Conservation (phyloP, 441 rosid genomes). For the Hypseocharis bilobata region DNA sequence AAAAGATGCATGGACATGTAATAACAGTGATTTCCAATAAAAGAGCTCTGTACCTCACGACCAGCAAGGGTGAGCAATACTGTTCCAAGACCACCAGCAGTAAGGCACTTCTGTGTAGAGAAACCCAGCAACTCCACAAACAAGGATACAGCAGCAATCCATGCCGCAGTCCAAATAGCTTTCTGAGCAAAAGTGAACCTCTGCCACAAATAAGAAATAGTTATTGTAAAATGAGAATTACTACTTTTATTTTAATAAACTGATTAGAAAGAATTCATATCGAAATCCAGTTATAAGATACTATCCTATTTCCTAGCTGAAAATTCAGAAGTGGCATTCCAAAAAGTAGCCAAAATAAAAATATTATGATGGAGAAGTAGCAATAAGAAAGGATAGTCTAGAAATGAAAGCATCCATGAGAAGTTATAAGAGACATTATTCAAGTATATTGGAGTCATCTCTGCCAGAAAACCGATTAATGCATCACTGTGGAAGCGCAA, state of each 20-base stretch:
- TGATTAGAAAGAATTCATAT: not conserved
- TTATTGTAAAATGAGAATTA: slow-evolving; percentile 6
- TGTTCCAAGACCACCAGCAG: slow-evolving; percentile 74
- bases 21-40: slow-evolving; percentile 7
- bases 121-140: slow-evolving; percentile 70
- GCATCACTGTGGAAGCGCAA: not conserved
- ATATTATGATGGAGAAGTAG: not conserved
- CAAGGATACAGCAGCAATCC: slow-evolving; percentile 63
- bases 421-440: not conserved
- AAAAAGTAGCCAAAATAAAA: not conserved
- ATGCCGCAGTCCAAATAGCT: slow-evolving; percentile 54
- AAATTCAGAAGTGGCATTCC: not conserved
- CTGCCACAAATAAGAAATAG: slow-evolving; percentile 32
- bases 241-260: slow-evolving; percentile 8
- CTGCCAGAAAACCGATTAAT: not conserved
- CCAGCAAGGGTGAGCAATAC: slow-evolving; percentile 73
- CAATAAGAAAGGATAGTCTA: not conserved
- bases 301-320: not conserved
- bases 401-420: not conserved
- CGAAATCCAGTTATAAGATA: slow-evolving; percentile 4
- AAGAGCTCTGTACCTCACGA: slow-evolving; percentile 46
- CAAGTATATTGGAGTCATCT: not conserved
- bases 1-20: not conserved
- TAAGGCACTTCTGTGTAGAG: slow-evolving; percentile 61
- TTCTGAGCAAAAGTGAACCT: slow-evolving; percentile 65